These are phyloP conservation scores for Aurifilum marmelostoma DNA, from an alignment of 2,329 filamentous ascomycete genomes.

Conservation along the genomic window DNA sequence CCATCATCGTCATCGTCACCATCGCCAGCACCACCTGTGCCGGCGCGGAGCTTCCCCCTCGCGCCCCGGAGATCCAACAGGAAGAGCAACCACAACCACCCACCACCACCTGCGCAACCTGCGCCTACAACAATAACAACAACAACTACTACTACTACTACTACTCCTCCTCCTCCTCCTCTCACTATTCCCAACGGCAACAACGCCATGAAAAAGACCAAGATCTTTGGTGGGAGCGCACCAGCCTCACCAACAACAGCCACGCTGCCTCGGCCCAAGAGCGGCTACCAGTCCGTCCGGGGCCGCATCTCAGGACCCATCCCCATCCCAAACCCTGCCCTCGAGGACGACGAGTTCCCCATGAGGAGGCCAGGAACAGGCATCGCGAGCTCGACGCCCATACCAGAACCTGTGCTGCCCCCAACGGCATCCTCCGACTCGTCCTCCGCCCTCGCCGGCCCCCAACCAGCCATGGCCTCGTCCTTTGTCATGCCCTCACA, in stretches of 20 bases:
- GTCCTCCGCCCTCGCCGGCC: not conserved
- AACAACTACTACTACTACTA: no score
- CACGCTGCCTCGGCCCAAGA: slow-evolving; percentile 43
- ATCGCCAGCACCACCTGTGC: slow-evolving; percentile 21
- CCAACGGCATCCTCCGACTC: slow-evolving; percentile 19
- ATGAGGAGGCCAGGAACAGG: slow-evolving; percentile 49
- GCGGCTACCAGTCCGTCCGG: slow-evolving; percentile 53
- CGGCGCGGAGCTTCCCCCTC: slow-evolving; percentile 15
- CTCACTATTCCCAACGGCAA: not conserved
- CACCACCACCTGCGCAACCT: slow-evolving; percentile 6
- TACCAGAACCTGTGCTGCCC: slow-evolving; percentile 32
- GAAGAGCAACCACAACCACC: not conserved
- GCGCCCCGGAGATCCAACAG: slow-evolving; percentile 12
- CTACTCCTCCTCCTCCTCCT: no score
- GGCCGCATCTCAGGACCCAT: slow-evolving; percentile 66
- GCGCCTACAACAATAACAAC: not conserved
- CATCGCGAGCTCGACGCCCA: slow-evolving; percentile 40
- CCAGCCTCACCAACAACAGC: slow-evolving; percentile 34
- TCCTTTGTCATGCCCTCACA: slow-evolving; percentile 8
- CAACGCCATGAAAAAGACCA: slow-evolving; percentile 26
- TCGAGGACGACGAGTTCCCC: slow-evolving; percentile 59
- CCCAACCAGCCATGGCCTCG: slow-evolving; percentile 20
- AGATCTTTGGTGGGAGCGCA: slow-evolving; percentile 20
- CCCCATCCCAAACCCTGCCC: slow-evolving; percentile 50
- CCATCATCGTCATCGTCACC: not conserved